Evolutionary conservation across 2,329 filamentous ascomycete genomes (phyloP).

Genomic region (Fusarium keratoplasticum): DNA sequence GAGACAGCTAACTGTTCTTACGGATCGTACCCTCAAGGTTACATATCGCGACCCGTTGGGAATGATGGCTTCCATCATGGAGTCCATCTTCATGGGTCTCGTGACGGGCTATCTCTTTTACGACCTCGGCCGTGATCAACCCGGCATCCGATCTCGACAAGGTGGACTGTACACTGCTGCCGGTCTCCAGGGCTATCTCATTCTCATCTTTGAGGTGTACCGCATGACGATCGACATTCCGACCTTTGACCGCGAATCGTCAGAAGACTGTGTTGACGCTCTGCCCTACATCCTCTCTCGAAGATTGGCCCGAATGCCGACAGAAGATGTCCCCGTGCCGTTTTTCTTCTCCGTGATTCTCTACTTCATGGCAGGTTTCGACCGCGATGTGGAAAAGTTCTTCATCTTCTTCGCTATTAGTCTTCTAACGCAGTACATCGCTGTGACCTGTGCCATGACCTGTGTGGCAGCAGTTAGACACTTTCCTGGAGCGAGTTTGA

Average conservation of each 20-base stretch:
- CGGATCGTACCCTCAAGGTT: constrained; percentile 75
- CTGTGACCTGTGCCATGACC: constrained; percentile 76
- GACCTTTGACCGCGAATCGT: constrained; percentile 80
- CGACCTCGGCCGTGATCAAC: constrained; percentile 70
- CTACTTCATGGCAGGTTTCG: constrained; percentile 84
- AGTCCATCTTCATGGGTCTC: constrained; percentile 77
- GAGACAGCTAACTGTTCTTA: constrained; percentile 74
- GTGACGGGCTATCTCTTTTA: constrained; percentile 81
- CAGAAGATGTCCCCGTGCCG: constrained; percentile 80
- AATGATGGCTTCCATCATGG: constrained; percentile 75
- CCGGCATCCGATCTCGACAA: constrained; percentile 79
- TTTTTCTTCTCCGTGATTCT: constrained; percentile 77
- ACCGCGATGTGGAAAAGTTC: constrained; percentile 71
- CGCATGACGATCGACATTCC: constrained; percentile 80
- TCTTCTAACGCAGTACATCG: constrained; percentile 78
- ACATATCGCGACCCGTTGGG: constrained; percentile 83
- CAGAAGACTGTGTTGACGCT: constrained; percentile 77
- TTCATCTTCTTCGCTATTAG: constrained; percentile 78
- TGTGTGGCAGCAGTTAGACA: constrained; percentile 74
- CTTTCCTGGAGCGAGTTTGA: constrained; percentile 77
- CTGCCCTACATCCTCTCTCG: constrained; percentile 77
- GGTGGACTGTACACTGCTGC: constrained; percentile 79
- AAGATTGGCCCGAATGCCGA: constrained; percentile 73
- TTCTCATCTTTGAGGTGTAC: constrained; percentile 81
- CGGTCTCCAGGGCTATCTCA: constrained; percentile 80